These are phyloP conservation scores for Trichophyton schoenleinii DNA, from an alignment of 2,329 filamentous ascomycete species.

Conservation along the genomic window DNA sequence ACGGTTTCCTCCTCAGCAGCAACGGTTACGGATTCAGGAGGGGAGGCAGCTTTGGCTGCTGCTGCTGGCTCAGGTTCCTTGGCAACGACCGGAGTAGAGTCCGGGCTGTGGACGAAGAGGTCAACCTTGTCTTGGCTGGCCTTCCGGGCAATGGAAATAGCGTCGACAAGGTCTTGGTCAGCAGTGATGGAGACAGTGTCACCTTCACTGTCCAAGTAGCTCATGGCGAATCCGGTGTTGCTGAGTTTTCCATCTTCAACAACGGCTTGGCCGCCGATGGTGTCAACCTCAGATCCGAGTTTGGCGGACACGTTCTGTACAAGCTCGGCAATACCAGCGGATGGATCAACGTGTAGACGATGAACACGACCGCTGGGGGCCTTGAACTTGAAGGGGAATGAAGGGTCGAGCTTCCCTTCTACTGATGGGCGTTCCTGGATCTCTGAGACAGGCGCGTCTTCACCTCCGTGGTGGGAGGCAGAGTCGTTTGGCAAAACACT, in stretches of 20 bases:
- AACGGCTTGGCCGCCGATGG: slow-evolving; percentile 65
- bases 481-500: slow-evolving; percentile 89
- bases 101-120: slow-evolving; percentile 87
- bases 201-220: slow-evolving; percentile 92
- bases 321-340: slow-evolving; percentile 68
- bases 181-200: slow-evolving; percentile 96
- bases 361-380: slow-evolving; percentile 90
- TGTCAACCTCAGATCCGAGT: slow-evolving; percentile 68
- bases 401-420: slow-evolving; percentile 48
- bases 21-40: slow-evolving; percentile 39
- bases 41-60: slow-evolving; percentile 38
- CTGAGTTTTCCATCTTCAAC: slow-evolving; percentile 70
- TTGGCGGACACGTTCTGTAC: slow-evolving; percentile 68
- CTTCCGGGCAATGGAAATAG: slow-evolving; percentile 69
- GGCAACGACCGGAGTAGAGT: slow-evolving; percentile 67
- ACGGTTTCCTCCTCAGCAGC: slow-evolving; percentile 45
- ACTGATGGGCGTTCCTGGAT: slow-evolving; percentile 46
- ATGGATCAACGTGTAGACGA: slow-evolving; percentile 70
- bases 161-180: slow-evolving; percentile 82
- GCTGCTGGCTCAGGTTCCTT: slow-evolving; percentile 46
- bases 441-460: slow-evolving; percentile 58
- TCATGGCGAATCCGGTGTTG: slow-evolving; percentile 72
- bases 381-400: slow-evolving; percentile 99
- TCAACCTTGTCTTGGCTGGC: slow-evolving; percentile 83
- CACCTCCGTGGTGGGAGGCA: slow-evolving; percentile 68